Evolutionary conservation across 2,329 filamentous ascomycete species (phyloP), one percentile per base, ranked within the genome.

Genomic region (Akanthomyces lecanii): DNA sequence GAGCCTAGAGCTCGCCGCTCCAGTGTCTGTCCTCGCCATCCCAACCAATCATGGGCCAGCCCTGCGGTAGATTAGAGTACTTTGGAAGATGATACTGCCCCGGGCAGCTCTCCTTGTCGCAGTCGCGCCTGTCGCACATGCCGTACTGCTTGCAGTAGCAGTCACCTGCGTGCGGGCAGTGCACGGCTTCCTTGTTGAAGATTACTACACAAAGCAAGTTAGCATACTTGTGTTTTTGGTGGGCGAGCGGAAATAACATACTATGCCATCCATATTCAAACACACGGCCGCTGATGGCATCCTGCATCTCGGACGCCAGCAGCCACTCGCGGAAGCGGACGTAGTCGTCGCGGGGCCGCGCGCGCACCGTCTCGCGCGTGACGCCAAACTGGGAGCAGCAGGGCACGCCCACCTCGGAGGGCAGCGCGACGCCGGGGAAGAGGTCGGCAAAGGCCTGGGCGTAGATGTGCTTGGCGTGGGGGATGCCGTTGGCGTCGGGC

Each of bases 141-240:
- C 87, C 87, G 68, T 86, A 90, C 18, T 85, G 79, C 47, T 86
- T 83, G 74, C 88, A 90, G 71, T 89, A 89, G 70, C 87, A 90
- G 10, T 84, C 81, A 52, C 78, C 73, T 1, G 85, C 85, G 21
- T 77, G 75, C 0, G 88, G 88, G 66, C 87, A 90, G 67, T 87
- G 80, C 1, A 88, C 79, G 7, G 80, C 71, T 28, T 80, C 73
- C 66, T 84, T 82, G 60, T 83, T 83, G 67, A 86, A 87, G 12
- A 86, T 83, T 65, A 86, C 82, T 85, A 55, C 4, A 4, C 5
- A 18, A 44, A 8, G n/a, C 12, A 55, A n/a, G 33, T 54, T 33
- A 54, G 51, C 14, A 54, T 14, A 40, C 10, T 10, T 33, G 4
- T 8, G 14, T 48, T 28, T 25, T 25, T 7, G 23, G 38, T 16